Evolutionary conservation across 1,284 basidiomycete species (phyloP), one percentile per base, ranked within the genome.

Genomic region (Butyriboletus regius): DNA sequence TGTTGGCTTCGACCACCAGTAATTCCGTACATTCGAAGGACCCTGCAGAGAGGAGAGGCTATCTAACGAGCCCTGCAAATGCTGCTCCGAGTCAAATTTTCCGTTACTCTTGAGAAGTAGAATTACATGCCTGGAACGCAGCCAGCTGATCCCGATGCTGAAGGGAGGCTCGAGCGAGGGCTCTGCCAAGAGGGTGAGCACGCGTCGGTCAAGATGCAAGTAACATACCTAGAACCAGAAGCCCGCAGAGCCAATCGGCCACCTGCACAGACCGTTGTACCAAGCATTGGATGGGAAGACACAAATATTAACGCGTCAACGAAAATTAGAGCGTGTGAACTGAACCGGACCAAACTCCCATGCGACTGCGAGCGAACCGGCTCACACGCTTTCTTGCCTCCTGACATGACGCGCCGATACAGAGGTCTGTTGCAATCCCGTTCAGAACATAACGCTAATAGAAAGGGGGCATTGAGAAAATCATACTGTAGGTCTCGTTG

Each of bases 401-500:
- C 28, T 38, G 12, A 20, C 46, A 26, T 29, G 31, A 64, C 53
- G 56, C 57, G 53, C 32, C 49, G 49, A 46, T 69, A n/a, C n/a
- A 28, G 57, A 55, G 67, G 66, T 68, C 41, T 41, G 61, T 51
- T 10, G 1, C 20, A 1, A 4, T 37, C 4, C 4, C n/a, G 18
- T 9, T 14, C 35, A 22, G 13, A 38, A 13, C 5, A 38, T 17
- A 7, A 33, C 2, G 20, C 28, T 48, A 3, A 54, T 22, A 18
- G 36, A 3, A 17, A 43, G 7, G 57, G 81, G 82, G 0, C 82
- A 84, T 56, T 75, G 81, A 26, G 71, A 75, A 15, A 57, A 73
- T 70, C 81, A 1, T n/a, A n/a, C n/a, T n/a, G 58, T 72, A 17
- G 85, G 87, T 62, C 60, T 80, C 18, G 74, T 75, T 45, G 84